A percentile compares a stretch with the other conserved stretches of the same genome.
Evolutionary conservation across 495 filamentous ascomycete species (phyloP).

Genomic region (Daldinia caldariorum): DNA sequence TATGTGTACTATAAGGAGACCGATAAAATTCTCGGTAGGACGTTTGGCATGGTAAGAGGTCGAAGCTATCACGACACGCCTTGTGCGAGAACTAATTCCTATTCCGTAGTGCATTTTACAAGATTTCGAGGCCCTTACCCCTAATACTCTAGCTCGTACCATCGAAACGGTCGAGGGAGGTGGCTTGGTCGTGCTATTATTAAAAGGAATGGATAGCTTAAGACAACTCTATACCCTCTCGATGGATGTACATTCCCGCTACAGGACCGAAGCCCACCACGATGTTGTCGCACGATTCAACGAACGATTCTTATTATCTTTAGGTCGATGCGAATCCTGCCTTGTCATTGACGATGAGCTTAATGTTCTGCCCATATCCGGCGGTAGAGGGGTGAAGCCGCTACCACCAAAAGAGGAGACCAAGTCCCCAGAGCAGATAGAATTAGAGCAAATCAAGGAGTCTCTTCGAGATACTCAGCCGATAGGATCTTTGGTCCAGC

Average conservation of each 20-base stretch:
- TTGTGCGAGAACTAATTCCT: constrained; percentile 26
- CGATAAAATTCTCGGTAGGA: constrained; percentile 99
- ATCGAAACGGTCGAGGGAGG: constrained; percentile 99
- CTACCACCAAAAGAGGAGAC: constrained; percentile 79
- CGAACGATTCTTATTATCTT: constrained; percentile 94
- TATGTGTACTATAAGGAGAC: constrained; percentile 99
- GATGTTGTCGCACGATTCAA: constrained; percentile 98
- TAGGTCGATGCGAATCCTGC: constrained; percentile 93
- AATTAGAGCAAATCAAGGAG: constrained; percentile 88
- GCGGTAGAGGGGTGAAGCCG: constrained; percentile 89
- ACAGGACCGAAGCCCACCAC: constrained; percentile 94
- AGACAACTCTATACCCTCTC: constrained; percentile 97
- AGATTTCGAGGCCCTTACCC: constrained; percentile 97
- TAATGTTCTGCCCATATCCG: constrained; percentile 97
- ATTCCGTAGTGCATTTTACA: constrained; percentile 79
- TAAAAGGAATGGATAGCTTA: constrained; percentile 97
- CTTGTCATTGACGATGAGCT: constrained; percentile 97
- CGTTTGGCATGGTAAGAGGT: constrained; percentile 81
- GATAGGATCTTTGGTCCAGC: constrained; percentile 80
- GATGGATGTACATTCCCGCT: constrained; percentile 98
- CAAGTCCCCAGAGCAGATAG: constrained; percentile 72
- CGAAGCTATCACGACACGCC: neutral
- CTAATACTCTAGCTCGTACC: constrained; percentile 92
- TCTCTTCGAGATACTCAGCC: constrained; percentile 84
- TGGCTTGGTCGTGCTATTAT: constrained; percentile 85